A percentile compares a stretch with the other conserved stretches of the same genome.
phyloP scores from a whole-genome alignment of 345 rosid species.

The Dipteronia sinensis region DNA sequence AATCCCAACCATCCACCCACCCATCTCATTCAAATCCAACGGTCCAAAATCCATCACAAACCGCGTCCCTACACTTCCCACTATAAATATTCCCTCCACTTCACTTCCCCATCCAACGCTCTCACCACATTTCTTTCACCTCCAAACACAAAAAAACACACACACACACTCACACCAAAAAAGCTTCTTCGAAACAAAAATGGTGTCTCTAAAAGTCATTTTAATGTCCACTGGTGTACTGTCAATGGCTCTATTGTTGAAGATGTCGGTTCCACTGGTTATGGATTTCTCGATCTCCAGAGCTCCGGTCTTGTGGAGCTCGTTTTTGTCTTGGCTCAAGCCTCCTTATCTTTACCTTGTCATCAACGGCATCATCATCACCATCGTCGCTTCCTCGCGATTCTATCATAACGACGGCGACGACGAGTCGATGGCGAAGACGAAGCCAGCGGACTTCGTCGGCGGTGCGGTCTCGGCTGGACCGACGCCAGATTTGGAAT shows the following conservation, averaged over 20 bases:
- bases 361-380: conserved; percentile 57
- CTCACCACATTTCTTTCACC: neutral
- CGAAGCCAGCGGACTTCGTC: neutral
- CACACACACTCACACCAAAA: neutral
- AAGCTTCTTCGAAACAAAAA: conserved; percentile 7
- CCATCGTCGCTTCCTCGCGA: conserved; percentile 53
- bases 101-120: neutral
- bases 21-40: neutral
- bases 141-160: neutral
- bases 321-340: conserved; percentile 48
- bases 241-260: conserved; percentile 35
- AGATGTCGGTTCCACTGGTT: conserved; percentile 37
- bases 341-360: conserved; percentile 59
- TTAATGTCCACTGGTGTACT: conserved; percentile 42
- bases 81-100: conserved; percentile 23
- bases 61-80: conserved; percentile 14
- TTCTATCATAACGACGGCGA: conserved; percentile 30
- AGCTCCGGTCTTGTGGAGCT: conserved; percentile 44
- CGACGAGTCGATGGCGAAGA: neutral
- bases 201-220: conserved; percentile 37
- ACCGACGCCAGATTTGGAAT: neutral
- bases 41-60: conserved; percentile 9
- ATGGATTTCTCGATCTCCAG: conserved; percentile 35
- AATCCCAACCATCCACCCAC: conserved; percentile 21
- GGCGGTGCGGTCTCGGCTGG: neutral